These are phyloP conservation scores for Uromyces viciae-fabae DNA, from an alignment of 1,284 basidiomycete species.

Conservation along the genomic window DNA sequence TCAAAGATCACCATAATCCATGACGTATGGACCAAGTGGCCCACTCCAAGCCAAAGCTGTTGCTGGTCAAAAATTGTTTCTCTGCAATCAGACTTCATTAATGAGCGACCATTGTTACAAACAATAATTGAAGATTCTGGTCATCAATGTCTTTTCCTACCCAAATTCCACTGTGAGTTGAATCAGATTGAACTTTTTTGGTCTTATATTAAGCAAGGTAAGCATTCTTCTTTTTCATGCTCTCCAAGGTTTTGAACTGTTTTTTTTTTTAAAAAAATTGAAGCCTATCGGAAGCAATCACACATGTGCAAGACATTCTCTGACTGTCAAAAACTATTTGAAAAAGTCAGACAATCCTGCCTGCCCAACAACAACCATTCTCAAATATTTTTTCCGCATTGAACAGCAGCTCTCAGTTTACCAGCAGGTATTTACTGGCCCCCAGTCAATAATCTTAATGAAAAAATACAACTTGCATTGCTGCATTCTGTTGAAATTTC, in stretches of 20 bases:
- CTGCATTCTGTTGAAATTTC: too few species aligned
- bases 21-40: not conserved
- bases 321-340: slow-evolving; percentile 7
- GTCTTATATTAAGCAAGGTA: slow-evolving; percentile 16
- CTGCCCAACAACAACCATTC: not conserved
- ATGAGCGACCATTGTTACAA: slow-evolving; percentile 3
- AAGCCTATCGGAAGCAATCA: not conserved
- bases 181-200: slow-evolving; percentile 18
- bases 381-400: slow-evolving; percentile 12
- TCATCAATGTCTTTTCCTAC: not conserved
- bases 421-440: not conserved
- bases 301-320: slow-evolving; percentile 2
- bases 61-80: not conserved
- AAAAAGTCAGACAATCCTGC: not conserved
- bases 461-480: not conserved
- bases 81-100: not conserved
- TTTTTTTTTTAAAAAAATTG: not conserved
- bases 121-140: slow-evolving; percentile 11
- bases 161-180: slow-evolving; percentile 15
- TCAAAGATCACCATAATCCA: not conserved
- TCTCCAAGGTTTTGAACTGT: not conserved
- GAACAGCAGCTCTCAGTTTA: slow-evolving; percentile 7
- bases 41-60: too few species aligned
- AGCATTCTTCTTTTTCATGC: not conserved
- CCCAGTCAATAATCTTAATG: not conserved